Percentiles rank a stretch among this genome's conserved stretches.
Evolutionary conservation across 1,284 basidiomycete genomes (phyloP).

Genomic region (Anthracocystis panici-leucophaei): DNA sequence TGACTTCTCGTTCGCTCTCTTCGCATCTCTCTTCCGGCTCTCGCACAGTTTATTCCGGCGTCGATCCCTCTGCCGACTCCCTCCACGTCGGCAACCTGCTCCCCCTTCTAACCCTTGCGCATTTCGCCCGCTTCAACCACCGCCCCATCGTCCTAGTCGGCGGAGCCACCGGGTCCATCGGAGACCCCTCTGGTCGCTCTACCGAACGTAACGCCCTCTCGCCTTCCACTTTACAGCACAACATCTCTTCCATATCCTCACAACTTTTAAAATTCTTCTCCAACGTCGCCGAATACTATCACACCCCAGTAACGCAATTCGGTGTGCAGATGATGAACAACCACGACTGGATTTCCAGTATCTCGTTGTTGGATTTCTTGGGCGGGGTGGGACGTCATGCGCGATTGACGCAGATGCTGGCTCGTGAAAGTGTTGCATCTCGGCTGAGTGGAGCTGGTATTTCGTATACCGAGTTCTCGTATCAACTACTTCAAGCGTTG

Average conservation of each 20-base stretch:
- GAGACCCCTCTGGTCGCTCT: slow-evolving; percentile 91
- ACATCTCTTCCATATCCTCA: slow-evolving; percentile 77
- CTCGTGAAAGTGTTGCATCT: slow-evolving; percentile 83
- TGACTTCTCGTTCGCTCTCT: slow-evolving; percentile 50
- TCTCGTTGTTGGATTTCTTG: slow-evolving; percentile 87
- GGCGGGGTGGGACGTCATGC: slow-evolving; percentile 83
- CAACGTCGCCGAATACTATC: slow-evolving; percentile 74
- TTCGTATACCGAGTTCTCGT: slow-evolving; percentile 96
- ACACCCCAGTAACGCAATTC: background rate
- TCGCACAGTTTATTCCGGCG: slow-evolving; percentile 82
- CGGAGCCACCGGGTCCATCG: slow-evolving; percentile 94
- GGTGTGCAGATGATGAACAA: slow-evolving; percentile 77
- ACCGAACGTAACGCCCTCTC: slow-evolving; percentile 83
- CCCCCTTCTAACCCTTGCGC: slow-evolving; percentile 85
- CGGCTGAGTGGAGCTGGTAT: slow-evolving; percentile 75
- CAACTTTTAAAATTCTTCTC: slow-evolving; percentile 81
- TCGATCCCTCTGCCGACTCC: slow-evolving; percentile 90
- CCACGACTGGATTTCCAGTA: slow-evolving; percentile 80
- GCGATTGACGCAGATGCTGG: slow-evolving; percentile 88
- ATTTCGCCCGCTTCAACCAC: slow-evolving; percentile 87
- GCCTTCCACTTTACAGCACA: slow-evolving; percentile 75
- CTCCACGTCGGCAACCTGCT: slow-evolving; percentile 94
- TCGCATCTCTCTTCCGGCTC: slow-evolving; percentile 21
- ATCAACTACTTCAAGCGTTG: slow-evolving; percentile 95
- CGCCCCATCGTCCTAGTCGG: slow-evolving; percentile 74